A percentile compares a stretch with the other conserved stretches of the same genome.
Evolutionary conservation across 305 asterid species (phyloP).

Genomic region (Andrographis paniculata): DNA sequence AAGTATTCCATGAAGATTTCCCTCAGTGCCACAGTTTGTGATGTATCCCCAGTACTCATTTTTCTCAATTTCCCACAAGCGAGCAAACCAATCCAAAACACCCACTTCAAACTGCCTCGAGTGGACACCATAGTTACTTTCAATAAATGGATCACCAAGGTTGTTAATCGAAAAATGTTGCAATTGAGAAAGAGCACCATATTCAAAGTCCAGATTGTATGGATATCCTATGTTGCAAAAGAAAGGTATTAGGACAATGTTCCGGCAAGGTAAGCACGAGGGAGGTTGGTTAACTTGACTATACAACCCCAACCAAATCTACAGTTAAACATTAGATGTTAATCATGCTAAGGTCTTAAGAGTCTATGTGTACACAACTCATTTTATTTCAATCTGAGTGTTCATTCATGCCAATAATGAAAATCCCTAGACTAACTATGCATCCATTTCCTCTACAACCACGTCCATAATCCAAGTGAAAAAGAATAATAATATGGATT

Average conservation of each 20-base stretch:
- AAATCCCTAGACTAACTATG: too few species aligned
- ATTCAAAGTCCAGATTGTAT: conserved; percentile 90
- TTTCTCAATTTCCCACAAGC: conserved; percentile 86
- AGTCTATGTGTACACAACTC: too few species aligned
- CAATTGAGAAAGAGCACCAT: conserved; percentile 83
- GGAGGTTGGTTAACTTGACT: too few species aligned
- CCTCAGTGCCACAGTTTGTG: conserved; percentile 98
- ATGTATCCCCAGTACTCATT: conserved; percentile 95
- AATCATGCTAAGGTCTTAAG: too few species aligned
- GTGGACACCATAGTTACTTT: conserved; percentile 90
- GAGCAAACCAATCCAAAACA: conserved; percentile 94
- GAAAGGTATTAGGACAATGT: conserved; percentile 6
- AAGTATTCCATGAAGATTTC: conserved; percentile 94
- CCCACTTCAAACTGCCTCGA: conserved; percentile 96
- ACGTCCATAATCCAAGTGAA: conserved; percentile 1
- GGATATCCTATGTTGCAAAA: conserved; percentile 66
- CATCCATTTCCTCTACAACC: background rate
- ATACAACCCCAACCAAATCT: too few species aligned
- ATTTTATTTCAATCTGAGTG: too few species aligned
- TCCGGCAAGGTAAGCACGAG: too few species aligned
- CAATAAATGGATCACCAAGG: conserved; percentile 91
- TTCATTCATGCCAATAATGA: too few species aligned
- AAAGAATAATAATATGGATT: background rate
- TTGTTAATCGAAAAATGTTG: conserved; percentile 94
- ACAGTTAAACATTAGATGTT: too few species aligned